Evolutionary conservation across 2,329 filamentous ascomycete genomes (phyloP).

Genomic region (Ceratocystis cubensis): DNA sequence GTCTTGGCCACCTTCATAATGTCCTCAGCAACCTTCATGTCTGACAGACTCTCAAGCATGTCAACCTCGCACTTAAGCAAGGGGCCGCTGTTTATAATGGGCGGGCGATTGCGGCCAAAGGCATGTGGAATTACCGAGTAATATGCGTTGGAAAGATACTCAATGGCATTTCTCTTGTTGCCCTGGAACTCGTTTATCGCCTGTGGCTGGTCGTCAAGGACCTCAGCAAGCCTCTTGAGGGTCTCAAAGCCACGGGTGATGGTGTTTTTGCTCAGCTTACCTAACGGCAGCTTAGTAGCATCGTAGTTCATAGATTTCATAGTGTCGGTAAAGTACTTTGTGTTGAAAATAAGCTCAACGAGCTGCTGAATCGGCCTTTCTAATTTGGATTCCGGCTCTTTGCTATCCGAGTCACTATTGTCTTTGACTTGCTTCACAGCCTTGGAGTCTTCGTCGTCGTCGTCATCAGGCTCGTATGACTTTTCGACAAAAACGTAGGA

Average conservation of each 20-base stretch:
- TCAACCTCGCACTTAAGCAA: constrained; percentile 65
- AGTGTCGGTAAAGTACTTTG: constrained; percentile 53
- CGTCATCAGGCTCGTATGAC: constrained; percentile 58
- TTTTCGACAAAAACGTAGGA: constrained; percentile 74
- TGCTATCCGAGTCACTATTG: constrained; percentile 29
- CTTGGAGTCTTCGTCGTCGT: constrained; percentile 36
- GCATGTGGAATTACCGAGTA: constrained; percentile 72
- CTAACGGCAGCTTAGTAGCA: constrained; percentile 63
- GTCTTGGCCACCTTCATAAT: constrained; percentile 54
- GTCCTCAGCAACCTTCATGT: constrained; percentile 70
- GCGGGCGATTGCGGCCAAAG: constrained; percentile 62
- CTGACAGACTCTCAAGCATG: constrained; percentile 65
- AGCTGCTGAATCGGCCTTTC: constrained; percentile 49
- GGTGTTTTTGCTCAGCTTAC: constrained; percentile 70
- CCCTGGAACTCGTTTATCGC: constrained; percentile 35
- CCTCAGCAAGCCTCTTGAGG: constrained; percentile 59
- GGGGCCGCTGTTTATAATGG: constrained; percentile 45
- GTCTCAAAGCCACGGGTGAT: constrained; percentile 63
- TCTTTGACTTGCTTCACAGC: constrained; percentile 21
- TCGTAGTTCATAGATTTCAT: constrained; percentile 61
- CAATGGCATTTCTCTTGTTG: constrained; percentile 34
- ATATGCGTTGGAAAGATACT: constrained; percentile 61
- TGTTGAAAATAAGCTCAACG: constrained; percentile 75
- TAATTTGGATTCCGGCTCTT: constrained; percentile 34
- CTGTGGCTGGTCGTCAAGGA: constrained; percentile 44